A percentile compares a stretch with the other conserved stretches of the same genome.
phyloP scores from a whole-genome alignment of 306 rosid genomes.

The Elaeagnus macrophylla region DNA sequence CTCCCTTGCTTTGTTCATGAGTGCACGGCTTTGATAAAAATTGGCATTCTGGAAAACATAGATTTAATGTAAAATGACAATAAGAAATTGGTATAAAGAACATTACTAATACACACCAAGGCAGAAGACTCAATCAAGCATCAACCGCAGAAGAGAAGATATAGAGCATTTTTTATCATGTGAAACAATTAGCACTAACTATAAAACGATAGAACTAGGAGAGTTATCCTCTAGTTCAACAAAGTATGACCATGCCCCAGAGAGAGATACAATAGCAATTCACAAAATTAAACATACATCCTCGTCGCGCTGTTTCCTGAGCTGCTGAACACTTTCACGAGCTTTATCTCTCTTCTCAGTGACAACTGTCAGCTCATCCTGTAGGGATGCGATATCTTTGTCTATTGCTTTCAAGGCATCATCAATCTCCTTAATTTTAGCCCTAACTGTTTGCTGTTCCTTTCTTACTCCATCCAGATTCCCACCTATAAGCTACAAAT shows the following conservation, averaged over 20 bases:
- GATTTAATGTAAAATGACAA: too few relatives aligned
- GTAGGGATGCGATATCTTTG: conserved; percentile 49
- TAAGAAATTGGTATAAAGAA: too few relatives aligned
- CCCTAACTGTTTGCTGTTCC: conserved; percentile 61
- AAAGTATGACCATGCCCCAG: too few relatives aligned
- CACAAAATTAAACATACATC: conserved; percentile 40
- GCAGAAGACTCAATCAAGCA: too few relatives aligned
- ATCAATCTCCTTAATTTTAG: conserved; percentile 80
- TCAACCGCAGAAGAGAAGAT: too few relatives aligned
- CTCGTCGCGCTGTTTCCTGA: conserved; percentile 69
- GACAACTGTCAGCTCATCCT: conserved; percentile 52
- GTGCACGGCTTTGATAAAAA: conserved; percentile 58
- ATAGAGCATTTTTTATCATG: too few relatives aligned
- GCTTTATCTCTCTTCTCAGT: conserved; percentile 67
- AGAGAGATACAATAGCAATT: background rate
- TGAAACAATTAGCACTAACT: too few relatives aligned
- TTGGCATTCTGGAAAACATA: conserved; percentile 44
- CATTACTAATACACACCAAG: too few relatives aligned
- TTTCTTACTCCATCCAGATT: conserved; percentile 90
- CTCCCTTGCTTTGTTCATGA: conserved; percentile 58
- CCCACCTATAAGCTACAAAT: conserved; percentile 65
- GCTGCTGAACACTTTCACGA: conserved; percentile 51
- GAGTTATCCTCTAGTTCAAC: too few relatives aligned
- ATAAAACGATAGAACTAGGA: too few relatives aligned
- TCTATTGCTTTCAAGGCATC: conserved; percentile 47